These are phyloP conservation scores for Citrus inodora DNA, from an alignment of 345 rosid species.

Conservation along the genomic window DNA sequence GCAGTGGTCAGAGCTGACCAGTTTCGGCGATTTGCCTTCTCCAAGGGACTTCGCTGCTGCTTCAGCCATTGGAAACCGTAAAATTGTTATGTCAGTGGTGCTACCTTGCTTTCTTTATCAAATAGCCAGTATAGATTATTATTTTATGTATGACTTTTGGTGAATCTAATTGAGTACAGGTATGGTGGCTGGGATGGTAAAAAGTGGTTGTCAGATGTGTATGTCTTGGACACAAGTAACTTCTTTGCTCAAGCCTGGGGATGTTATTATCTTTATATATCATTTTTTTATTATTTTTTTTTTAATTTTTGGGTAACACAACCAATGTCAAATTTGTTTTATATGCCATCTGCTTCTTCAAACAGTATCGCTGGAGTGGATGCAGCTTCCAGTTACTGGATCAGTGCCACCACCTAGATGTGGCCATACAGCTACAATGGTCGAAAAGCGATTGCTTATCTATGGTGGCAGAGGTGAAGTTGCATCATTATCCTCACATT, in stretches of 20 bases:
- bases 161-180: conserved; percentile 45
- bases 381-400: conserved; percentile 77
- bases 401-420: conserved; percentile 93
- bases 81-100: conserved; percentile 74
- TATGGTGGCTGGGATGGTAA: conserved; percentile 99
- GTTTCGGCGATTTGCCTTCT: conserved; percentile 93
- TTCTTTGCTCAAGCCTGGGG: conserved; percentile 16
- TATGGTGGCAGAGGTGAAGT: conserved; percentile 92
- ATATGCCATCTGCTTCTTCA: conserved; percentile 9
- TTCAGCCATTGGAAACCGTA: conserved; percentile 76
- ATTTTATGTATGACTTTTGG: background rate
- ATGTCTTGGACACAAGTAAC: conserved; percentile 90
- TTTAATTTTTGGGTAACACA: background rate
- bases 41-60: conserved; percentile 90
- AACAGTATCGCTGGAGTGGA: conserved; percentile 97
- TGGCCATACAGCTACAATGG: conserved; percentile 95
- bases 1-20: conserved; percentile 98
- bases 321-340: background rate
- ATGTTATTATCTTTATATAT: conserved; percentile 7
- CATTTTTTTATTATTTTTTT: background rate
- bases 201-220: conserved; percentile 97
- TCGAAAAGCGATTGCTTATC: conserved; percentile 90
- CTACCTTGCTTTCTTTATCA: conserved; percentile 8
- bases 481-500: background rate
- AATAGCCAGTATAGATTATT: conserved; percentile 5